phyloP scores from a whole-genome alignment of 331 rosid species.

The Quercus lobata region DNA sequence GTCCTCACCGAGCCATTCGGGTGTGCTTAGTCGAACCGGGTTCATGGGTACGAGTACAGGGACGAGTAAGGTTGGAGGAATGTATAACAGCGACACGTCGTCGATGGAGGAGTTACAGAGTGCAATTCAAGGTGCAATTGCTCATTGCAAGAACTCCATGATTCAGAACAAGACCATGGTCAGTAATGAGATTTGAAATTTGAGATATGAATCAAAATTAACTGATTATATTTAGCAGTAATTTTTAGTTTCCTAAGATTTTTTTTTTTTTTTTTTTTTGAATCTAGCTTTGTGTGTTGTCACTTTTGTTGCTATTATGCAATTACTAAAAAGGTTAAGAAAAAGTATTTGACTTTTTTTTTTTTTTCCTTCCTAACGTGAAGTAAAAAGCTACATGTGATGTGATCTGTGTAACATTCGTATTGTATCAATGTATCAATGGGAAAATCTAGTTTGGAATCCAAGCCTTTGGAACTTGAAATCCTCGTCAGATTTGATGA shows the following conservation, averaged over 20 bases:
- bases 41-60: neutral
- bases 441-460: conserved; percentile 25
- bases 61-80: neutral
- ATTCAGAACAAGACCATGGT: conserved; percentile 49
- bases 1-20: conserved; percentile 84
- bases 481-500: neutral
- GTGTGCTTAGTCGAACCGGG: conserved; percentile 48
- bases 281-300: neutral
- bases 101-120: conserved; percentile 96
- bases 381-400: conserved; percentile 29
- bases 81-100: conserved; percentile 30
- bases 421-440: neutral
- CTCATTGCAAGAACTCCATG: conserved; percentile 94
- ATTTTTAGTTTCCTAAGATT: neutral
- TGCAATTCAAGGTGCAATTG: conserved; percentile 96
- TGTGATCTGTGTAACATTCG: neutral
- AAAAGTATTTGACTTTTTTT: conserved; percentile 2
- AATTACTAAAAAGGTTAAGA: neutral
- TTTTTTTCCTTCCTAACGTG: neutral
- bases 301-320: conserved; percentile 18
- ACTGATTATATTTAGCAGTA: neutral
- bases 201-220: neutral
- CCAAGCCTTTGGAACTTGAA: conserved; percentile 20
- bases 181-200: conserved; percentile 53
- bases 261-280: neutral